A percentile compares a stretch with the other conserved stretches of the same genome.
Conservation (phyloP, 1,139 yeast genomes). For the Trichomonascaceae sp. region DNA sequence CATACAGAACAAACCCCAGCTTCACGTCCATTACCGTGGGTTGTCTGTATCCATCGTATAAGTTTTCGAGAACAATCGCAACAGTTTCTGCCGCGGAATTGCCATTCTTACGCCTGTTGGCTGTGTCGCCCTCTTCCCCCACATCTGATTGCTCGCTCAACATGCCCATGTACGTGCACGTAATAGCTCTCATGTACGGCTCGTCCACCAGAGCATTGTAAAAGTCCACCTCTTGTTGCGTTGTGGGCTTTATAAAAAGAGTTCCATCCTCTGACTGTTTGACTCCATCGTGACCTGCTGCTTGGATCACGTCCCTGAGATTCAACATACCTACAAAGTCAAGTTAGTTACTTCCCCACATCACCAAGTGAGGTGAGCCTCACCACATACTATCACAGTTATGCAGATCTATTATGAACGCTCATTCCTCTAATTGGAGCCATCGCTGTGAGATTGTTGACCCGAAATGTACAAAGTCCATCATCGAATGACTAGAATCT, state of each 20-base stretch:
- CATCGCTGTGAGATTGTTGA: too few relatives aligned
- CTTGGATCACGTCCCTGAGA: constrained; percentile 29
- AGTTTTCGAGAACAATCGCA: constrained; percentile 72
- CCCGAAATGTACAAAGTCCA: too few relatives aligned
- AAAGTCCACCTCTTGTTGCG: constrained; percentile 55
- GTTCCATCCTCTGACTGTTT: constrained; percentile 47
- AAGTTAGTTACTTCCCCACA: too few relatives aligned
- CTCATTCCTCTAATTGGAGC: too few relatives aligned
- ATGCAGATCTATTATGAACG: too few relatives aligned
- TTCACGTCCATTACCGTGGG: constrained; percentile 80
- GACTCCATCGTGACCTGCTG: constrained; percentile 89
- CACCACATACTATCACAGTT: too few relatives aligned
- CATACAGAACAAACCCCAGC: constrained; percentile 61
- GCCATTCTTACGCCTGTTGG: constrained; percentile 11
- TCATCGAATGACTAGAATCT: too few relatives aligned
- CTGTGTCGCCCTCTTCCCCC: constrained; percentile 6
- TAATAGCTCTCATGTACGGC: constrained; percentile 15
- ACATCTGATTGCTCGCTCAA: constrained; percentile 18
- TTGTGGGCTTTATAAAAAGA: constrained; percentile 59
- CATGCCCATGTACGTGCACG: constrained; percentile 32
- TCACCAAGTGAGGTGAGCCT: too few relatives aligned
- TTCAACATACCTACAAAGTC: background rate
- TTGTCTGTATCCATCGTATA: constrained; percentile 41
- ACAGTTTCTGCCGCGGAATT: too few relatives aligned
- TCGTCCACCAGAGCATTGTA: constrained; percentile 30